Conservation (phyloP, 2,329 filamentous ascomycete genomes). For the Aspergillus fumigatiaffinis region DNA sequence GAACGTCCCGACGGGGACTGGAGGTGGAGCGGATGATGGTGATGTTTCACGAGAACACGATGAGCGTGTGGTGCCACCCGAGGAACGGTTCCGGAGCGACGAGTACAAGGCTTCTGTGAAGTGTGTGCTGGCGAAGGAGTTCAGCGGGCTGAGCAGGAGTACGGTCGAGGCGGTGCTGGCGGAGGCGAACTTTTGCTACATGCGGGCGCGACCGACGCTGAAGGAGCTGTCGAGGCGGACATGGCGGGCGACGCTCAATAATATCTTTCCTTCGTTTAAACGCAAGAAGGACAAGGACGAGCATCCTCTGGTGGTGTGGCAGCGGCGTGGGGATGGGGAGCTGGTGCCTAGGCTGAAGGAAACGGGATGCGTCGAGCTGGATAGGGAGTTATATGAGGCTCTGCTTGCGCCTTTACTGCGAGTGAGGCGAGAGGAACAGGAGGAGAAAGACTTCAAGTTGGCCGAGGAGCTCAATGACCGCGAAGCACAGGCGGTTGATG, state of each 20-base stretch:
- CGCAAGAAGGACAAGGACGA: constrained; percentile 38
- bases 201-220: constrained; percentile 40
- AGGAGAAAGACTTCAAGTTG: constrained; percentile 33
- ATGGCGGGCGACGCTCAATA: constrained; percentile 45
- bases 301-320: constrained; percentile 39
- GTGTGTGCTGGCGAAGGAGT: constrained; percentile 39
- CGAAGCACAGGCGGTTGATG: constrained; percentile 39
- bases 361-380: constrained; percentile 43
- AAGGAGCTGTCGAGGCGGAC: constrained; percentile 41
- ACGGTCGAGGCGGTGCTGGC: constrained; percentile 46
- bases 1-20: constrained; percentile 33
- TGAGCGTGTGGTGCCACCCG: constrained; percentile 27
- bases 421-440: constrained; percentile 34
- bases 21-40: constrained; percentile 6
- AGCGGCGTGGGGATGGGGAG: constrained; percentile 30
- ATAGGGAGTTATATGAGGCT: constrained; percentile 37
- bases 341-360: constrained; percentile 34
- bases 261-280: constrained; percentile 40
- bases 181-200: constrained; percentile 46
- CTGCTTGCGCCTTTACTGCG: constrained; percentile 37
- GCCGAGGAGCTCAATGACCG: constrained; percentile 42
- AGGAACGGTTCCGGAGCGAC: constrained; percentile 43
- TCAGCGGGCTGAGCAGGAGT: constrained; percentile 41
- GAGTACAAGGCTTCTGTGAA: constrained; percentile 43
- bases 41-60: constrained; percentile 5